Percentiles rank a stretch among this genome's conserved stretches.
These are phyloP conservation scores for Suhomyces atakaporum DNA, from an alignment of 1,139 yeast genomes.

Conservation along the genomic window DNA sequence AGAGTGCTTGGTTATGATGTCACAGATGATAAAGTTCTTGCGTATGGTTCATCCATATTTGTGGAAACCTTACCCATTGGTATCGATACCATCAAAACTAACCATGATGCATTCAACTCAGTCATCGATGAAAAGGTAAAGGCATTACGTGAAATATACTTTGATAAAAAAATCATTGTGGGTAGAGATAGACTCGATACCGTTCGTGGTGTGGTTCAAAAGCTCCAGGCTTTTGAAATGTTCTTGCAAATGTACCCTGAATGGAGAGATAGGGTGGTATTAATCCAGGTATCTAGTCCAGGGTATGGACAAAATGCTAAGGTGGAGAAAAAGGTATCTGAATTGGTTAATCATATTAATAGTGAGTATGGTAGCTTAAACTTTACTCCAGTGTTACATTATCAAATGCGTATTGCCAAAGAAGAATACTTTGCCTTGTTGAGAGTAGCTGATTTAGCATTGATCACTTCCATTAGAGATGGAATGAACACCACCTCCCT, in stretches of 20 bases:
- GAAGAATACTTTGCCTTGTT: slow-evolving; percentile 88
- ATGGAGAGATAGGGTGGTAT: slow-evolving; percentile 83
- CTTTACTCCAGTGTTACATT: slow-evolving; percentile 84
- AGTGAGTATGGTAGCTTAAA: slow-evolving; percentile 80
- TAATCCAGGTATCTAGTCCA: slow-evolving; percentile 91
- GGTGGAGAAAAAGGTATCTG: slow-evolving; percentile 78
- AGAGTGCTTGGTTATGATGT: slow-evolving; percentile 75
- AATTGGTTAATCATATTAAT: slow-evolving; percentile 76
- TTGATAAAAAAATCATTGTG: slow-evolving; percentile 72
- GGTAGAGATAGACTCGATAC: slow-evolving; percentile 82
- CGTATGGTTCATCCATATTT: slow-evolving; percentile 74
- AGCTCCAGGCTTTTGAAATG: slow-evolving; percentile 76
- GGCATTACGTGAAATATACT: slow-evolving; percentile 66
- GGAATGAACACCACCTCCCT: slow-evolving; percentile 96
- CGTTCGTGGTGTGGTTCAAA: slow-evolving; percentile 82
- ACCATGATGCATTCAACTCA: slow-evolving; percentile 53
- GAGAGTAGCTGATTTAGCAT: slow-evolving; percentile 85
- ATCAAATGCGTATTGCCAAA: slow-evolving; percentile 83
- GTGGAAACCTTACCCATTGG: slow-evolving; percentile 84
- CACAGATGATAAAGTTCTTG: slow-evolving; percentile 58
- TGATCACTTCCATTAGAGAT: slow-evolving; percentile 89
- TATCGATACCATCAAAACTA: slow-evolving; percentile 68
- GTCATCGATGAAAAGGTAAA: slow-evolving; percentile 40
- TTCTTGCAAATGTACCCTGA: slow-evolving; percentile 89
- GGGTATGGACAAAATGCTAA: slow-evolving; percentile 58